Percentiles rank a stretch among this genome's conserved stretches.
These are phyloP conservation scores for Chlorella sp. DNA, from an alignment of 139 green algal species.

Conservation along the genomic window DNA sequence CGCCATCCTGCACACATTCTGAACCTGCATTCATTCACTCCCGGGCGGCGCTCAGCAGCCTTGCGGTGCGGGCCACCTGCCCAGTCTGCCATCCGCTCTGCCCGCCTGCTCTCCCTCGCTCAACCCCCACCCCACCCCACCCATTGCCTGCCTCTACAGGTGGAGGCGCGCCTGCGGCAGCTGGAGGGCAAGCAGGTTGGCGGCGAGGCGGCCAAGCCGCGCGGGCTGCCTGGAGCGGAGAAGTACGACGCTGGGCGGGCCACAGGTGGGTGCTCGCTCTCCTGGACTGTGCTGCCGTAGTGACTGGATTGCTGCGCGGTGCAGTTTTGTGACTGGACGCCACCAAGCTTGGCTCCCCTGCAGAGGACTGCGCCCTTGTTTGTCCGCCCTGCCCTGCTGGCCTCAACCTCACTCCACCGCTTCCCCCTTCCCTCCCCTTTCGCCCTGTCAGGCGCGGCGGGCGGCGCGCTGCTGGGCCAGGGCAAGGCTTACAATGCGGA, in stretches of 20 bases:
- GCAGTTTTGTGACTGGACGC: no score
- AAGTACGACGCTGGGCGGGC: constrained; percentile 79
- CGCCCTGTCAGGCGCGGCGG: constrained; percentile 26
- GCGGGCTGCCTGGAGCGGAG: constrained; percentile 55
- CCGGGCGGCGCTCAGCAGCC: no score
- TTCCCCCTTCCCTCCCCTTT: no score
- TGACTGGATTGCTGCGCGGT: no score
- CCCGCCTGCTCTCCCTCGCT: neutral
- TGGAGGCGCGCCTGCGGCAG: constrained; percentile 93
- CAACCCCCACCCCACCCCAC: neutral
- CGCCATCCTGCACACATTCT: neutral
- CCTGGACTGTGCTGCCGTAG: no score
- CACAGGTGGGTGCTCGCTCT: no score
- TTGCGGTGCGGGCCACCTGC: no score
- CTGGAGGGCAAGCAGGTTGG: constrained; percentile 87
- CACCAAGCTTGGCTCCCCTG: no score
- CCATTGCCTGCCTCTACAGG: constrained; percentile 52
- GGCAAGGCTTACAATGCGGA: constrained; percentile 87
- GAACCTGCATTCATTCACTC: no score
- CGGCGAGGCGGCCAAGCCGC: constrained; percentile 60
- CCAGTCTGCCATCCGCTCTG: neutral
- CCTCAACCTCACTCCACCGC: no score
- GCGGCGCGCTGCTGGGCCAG: constrained; percentile 51
- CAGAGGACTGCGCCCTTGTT: no score
- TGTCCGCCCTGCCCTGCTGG: no score